A percentile compares a stretch with the other conserved stretches of the same genome.
Evolutionary conservation across 2,329 filamentous ascomycete genomes (phyloP).

Genomic region (Talaromyces islandicus): DNA sequence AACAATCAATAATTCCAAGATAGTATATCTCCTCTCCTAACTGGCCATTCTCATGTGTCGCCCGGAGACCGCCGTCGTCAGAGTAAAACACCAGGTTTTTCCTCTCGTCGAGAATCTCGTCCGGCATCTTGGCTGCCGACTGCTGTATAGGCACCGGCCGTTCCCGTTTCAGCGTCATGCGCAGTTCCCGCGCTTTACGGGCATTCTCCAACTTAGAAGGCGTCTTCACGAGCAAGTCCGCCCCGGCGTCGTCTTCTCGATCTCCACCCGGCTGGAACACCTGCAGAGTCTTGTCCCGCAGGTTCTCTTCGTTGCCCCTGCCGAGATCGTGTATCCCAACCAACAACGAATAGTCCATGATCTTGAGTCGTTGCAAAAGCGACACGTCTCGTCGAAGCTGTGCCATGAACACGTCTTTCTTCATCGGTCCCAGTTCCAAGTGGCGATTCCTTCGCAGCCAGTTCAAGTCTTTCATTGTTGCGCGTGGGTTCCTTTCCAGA

Average conservation of each 20-base stretch:
- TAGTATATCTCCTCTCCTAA: slow-evolving; percentile 94
- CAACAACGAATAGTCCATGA: slow-evolving; percentile 97
- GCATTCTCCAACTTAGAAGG: slow-evolving; percentile 90
- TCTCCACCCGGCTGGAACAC: slow-evolving; percentile 89
- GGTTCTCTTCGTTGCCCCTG: slow-evolving; percentile 89
- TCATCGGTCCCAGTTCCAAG: slow-evolving; percentile 80
- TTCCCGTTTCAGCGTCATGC: slow-evolving; percentile 88
- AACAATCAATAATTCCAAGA: slow-evolving; percentile 93
- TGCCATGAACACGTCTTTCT: slow-evolving; percentile 80
- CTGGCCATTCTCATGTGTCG: slow-evolving; percentile 82
- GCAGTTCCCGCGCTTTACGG: slow-evolving; percentile 81
- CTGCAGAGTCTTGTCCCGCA: slow-evolving; percentile 81
- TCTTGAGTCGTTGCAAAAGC: slow-evolving; percentile 78
- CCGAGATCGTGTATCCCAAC: slow-evolving; percentile 89
- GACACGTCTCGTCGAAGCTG: slow-evolving; percentile 85
- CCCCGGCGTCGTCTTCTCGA: slow-evolving; percentile 54
- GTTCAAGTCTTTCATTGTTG: slow-evolving; percentile 93
- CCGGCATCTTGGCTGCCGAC: slow-evolving; percentile 77
- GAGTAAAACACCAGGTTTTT: slow-evolving; percentile 81
- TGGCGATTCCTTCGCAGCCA: slow-evolving; percentile 83
- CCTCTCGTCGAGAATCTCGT: slow-evolving; percentile 72
- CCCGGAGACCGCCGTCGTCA: slow-evolving; percentile 87
- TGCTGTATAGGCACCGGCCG: slow-evolving; percentile 89
- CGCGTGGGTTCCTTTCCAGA: slow-evolving; percentile 79
- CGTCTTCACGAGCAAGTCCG: slow-evolving; percentile 71